A percentile compares a stretch with the other conserved stretches of the same genome.
Evolutionary conservation across 371 early-diverging fungal genomes (phyloP).

Genomic region (Syncephalastrum sp.): DNA sequence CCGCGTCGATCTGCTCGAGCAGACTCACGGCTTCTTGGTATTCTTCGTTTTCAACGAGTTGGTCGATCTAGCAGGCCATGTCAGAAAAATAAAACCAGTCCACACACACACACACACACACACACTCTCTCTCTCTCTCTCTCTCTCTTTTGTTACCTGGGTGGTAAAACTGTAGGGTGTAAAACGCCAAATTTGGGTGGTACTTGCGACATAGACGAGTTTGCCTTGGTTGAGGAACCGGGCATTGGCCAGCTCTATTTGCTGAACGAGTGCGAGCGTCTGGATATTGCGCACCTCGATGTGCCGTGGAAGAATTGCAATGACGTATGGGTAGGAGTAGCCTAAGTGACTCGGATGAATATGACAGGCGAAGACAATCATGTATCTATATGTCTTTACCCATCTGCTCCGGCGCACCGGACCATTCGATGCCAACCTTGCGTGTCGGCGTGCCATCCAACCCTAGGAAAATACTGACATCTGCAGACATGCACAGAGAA

Average conservation of each 20-base stretch:
- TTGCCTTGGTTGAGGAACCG: conserved; percentile 67
- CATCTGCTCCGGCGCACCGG: conserved; percentile 70
- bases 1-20: conserved; percentile 84
- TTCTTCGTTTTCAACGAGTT: conserved; percentile 72
- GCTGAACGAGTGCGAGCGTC: conserved; percentile 80
- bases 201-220: conserved; percentile 78
- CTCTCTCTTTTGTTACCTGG: conserved; percentile 56
- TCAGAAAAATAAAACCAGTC: neutral
- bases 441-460: conserved; percentile 67
- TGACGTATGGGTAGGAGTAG: conserved; percentile 75
- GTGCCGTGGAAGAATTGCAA: conserved; percentile 65
- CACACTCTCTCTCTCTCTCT: neutral
- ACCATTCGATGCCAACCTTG: conserved; percentile 74
- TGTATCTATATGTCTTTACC: conserved; percentile 29
- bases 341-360: conserved; percentile 23
- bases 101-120: too few species aligned
- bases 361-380: neutral
- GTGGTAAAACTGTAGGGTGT: conserved; percentile 85
- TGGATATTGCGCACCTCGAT: conserved; percentile 88
- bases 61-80: conserved; percentile 55
- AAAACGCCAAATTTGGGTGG: conserved; percentile 80
- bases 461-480: conserved; percentile 71
- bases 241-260: conserved; percentile 63
- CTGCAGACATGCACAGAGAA: conserved; percentile 21
- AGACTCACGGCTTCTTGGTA: conserved; percentile 87